Percentiles rank a stretch among this genome's conserved stretches.
Conservation (phyloP, 805 yeast genomes). For the Cyberlindnera euphorbiae region DNA sequence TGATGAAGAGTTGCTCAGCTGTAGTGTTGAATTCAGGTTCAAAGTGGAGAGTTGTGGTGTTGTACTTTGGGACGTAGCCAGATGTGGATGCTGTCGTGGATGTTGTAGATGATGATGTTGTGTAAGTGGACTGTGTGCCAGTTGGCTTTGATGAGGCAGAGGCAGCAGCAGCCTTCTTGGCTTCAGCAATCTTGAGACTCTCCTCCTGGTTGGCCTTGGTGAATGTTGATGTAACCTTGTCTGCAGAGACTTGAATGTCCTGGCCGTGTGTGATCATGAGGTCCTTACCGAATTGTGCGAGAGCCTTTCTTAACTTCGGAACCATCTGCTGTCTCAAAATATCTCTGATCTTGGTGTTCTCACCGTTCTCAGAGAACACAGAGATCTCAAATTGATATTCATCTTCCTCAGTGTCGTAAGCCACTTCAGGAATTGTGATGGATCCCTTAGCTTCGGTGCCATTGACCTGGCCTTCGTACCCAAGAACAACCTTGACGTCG, state of each 20-base stretch:
- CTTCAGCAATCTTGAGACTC: constrained; percentile 3
- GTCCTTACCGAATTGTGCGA: constrained; percentile 70
- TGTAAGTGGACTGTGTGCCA: neutral
- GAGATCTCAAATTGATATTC: constrained; percentile 83
- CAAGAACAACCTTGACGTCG: constrained; percentile 66
- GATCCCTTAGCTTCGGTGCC: constrained; percentile 54
- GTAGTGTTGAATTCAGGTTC: constrained; percentile 82
- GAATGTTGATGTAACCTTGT: constrained; percentile 52
- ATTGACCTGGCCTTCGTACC: constrained; percentile 45
- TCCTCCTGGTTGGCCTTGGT: constrained; percentile 46
- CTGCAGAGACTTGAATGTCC: constrained; percentile 80
- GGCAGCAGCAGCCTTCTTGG: neutral
- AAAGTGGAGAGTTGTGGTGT: constrained; percentile 73
- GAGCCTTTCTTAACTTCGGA: constrained; percentile 60
- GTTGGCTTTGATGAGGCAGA: too few species aligned
- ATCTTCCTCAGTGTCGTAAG: constrained; percentile 83
- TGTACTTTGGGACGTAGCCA: constrained; percentile 52
- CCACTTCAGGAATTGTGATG: constrained; percentile 83
- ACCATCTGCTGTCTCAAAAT: constrained; percentile 47
- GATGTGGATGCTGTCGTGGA: constrained; percentile 13
- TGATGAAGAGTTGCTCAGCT: constrained; percentile 77
- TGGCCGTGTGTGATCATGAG: constrained; percentile 71
- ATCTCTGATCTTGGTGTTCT: constrained; percentile 48
- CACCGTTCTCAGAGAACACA: constrained; percentile 51
- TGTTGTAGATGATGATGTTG: constrained; percentile 12